These are phyloP conservation scores for Phaeotremella fagi DNA, from an alignment of 768 basidiomycete species.

Conservation along the genomic window DNA sequence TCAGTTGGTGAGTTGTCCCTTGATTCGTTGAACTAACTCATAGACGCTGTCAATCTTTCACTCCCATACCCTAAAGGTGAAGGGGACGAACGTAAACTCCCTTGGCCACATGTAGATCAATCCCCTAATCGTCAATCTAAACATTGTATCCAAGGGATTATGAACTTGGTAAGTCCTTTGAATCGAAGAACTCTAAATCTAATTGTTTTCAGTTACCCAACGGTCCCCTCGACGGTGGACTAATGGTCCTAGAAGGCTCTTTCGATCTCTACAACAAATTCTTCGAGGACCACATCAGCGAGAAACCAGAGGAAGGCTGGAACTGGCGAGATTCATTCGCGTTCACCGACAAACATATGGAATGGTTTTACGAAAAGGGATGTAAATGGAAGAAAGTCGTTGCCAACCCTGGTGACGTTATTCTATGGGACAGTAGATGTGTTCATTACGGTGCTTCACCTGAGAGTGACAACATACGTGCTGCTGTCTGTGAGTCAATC, in stretches of 20 bases:
- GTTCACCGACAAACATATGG: slow-evolving; percentile 27
- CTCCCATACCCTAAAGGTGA: slow-evolving; percentile 13
- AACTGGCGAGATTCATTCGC: slow-evolving; percentile 21
- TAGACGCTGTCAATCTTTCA: slow-evolving; percentile 14
- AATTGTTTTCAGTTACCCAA: slow-evolving; percentile 18
- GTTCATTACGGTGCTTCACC: slow-evolving; percentile 39
- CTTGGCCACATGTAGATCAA: slow-evolving; percentile 21
- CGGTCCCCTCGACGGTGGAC: slow-evolving; percentile 40
- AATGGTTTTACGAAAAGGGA: slow-evolving; percentile 42
- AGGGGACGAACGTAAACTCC: not conserved
- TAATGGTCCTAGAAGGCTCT: slow-evolving; percentile 28
- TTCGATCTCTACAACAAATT: slow-evolving; percentile 14
- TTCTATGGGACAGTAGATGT: slow-evolving; percentile 40
- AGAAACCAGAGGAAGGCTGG: slow-evolving; percentile 30
- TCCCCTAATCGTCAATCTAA: slow-evolving; percentile 13
- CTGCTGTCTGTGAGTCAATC: not conserved
- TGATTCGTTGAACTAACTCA: too few species aligned
- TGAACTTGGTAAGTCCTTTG: slow-evolving; percentile 21
- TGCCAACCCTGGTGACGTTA: slow-evolving; percentile 41
- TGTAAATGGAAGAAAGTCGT: slow-evolving; percentile 41
- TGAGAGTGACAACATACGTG: not conserved
- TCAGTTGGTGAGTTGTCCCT: slow-evolving; percentile 16
- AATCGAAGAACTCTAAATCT: not conserved
- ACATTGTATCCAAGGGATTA: slow-evolving; percentile 32
- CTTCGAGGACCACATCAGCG: slow-evolving; percentile 27